A percentile compares a stretch with the other conserved stretches of the same genome.
Conservation (phyloP, 306 rosid genomes). For the Notholithocarpus densiflorus region DNA sequence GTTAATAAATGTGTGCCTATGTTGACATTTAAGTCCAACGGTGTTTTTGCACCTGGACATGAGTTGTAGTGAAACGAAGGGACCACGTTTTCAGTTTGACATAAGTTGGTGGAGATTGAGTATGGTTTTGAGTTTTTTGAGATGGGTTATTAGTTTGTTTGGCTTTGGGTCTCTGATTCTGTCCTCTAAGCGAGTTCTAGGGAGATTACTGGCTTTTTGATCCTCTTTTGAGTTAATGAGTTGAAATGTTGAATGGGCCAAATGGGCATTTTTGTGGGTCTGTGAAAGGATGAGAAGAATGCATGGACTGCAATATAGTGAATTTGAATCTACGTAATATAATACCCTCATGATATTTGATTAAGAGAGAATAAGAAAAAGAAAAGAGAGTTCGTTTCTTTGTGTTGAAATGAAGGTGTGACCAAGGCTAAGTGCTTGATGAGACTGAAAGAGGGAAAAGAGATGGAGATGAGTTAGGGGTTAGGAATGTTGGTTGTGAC, state of each 20-base stretch:
- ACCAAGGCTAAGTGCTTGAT: too few relatives aligned
- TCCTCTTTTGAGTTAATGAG: constrained; percentile 49
- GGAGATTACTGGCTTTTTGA: constrained; percentile 56
- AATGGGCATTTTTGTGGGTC: constrained; percentile 19
- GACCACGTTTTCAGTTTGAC: constrained; percentile 52
- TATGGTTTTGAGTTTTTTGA: constrained; percentile 41
- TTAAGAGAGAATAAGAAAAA: too few relatives aligned
- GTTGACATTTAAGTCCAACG: constrained; percentile 40
- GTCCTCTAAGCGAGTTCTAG: constrained; percentile 68
- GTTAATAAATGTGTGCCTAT: constrained; percentile 45
- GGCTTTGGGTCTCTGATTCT: constrained; percentile 51
- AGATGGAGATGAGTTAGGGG: too few relatives aligned
- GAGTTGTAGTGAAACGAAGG: constrained; percentile 58
- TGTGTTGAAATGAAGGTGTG: too few relatives aligned
- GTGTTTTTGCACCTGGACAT: constrained; percentile 66
- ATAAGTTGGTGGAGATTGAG: constrained; percentile 44
- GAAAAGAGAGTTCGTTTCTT: too few relatives aligned
- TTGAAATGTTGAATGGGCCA: constrained; percentile 53
- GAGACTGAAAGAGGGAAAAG: too few relatives aligned
- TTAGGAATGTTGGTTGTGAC: too few relatives aligned
- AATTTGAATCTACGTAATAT: too few relatives aligned
- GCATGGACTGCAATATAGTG: constrained; percentile 6
- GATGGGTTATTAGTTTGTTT: constrained; percentile 45
- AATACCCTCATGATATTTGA: too few relatives aligned
- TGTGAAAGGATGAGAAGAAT: constrained; percentile 7